Base-by-base conservation (phyloP, 2,329 filamentous ascomycete genomes). In the Penicillium palitans region DNA sequence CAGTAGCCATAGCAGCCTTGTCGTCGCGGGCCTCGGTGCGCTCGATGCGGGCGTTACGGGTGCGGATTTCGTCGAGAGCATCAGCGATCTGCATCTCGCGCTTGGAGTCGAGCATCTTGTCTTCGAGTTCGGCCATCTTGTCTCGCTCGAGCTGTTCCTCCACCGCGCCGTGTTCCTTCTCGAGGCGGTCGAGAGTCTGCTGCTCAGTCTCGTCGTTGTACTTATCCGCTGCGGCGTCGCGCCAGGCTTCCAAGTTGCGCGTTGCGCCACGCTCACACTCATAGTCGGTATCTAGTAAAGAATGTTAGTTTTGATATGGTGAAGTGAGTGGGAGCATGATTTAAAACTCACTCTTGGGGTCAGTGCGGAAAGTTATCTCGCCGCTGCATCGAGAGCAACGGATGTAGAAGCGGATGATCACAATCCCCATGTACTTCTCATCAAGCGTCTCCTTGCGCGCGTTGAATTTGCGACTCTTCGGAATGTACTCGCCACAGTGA, bases 51-150 rank as follows among this genome's bases (percentile, higher is more conserved):
- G 95, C 95, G 77, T 99, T 99, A 63, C 93, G 81, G 52, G 90
- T 93, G 56, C 93, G 83, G 57, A 99, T 97, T 78, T 97, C 93
- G 74, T 99, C 95, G 55, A 99, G 79, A 8, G 93, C 93, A 79
- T 99, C 95, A 2, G 95, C 95, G 45, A 97, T 91, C 19, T 90
- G 91, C 93, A 99, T 99, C 76, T 99, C 95, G 41, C 89, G 84
- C 79, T 95, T 93, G 1, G 93, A 93, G 74, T 99, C 95, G 24
- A 90, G 79, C 55, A 93, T 96, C 79, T 98, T 98, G 62, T 90
- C 88, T 78, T 99, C 95, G 47, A 99, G 78, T 72, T 97, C 93
- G 57, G 90, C 90, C 96, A 99, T 99, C 24, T 91, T 91, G 74
- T 97, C 93, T 64, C 87, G 83, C 74, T 96, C 91, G 58, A 88